These are phyloP conservation scores for Gracilaria domingensis DNA, from an alignment of 23 red algal species.

Conservation along the genomic window DNA sequence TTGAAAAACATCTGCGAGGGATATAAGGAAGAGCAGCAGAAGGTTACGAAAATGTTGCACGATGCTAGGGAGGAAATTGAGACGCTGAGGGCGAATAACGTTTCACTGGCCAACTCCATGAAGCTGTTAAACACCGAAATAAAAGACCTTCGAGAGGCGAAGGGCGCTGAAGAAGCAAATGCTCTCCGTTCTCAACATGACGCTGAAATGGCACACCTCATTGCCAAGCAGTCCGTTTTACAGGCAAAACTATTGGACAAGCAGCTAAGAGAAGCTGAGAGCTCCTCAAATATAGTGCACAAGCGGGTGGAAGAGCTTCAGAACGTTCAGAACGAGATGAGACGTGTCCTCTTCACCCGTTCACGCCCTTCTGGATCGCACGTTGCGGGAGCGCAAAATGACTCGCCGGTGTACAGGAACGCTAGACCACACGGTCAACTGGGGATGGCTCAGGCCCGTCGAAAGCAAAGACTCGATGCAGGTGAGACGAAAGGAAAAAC, in stretches of 20 bases:
- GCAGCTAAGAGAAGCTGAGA: conserved; percentile 2
- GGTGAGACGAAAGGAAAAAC: not conserved
- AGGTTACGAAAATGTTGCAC: not conserved
- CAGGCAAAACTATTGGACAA: not conserved
- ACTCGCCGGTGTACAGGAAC: not conserved
- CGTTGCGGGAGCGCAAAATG: not conserved
- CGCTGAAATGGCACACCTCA: conserved; percentile 17
- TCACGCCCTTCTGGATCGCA: not conserved
- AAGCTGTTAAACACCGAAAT: not conserved
- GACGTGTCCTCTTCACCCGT: not conserved
- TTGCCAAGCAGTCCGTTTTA: not conserved
- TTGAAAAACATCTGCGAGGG: not conserved
- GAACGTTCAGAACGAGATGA: conserved; percentile 4
- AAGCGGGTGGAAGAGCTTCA: not conserved
- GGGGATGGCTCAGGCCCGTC: not conserved
- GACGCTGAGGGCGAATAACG: not conserved
- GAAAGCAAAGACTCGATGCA: not conserved
- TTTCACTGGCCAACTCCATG: not conserved
- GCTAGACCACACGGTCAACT: not conserved
- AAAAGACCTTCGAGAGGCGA: not conserved
- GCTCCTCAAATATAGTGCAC: conserved; percentile 5
- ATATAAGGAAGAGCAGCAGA: not conserved
- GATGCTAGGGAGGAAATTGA: not conserved
- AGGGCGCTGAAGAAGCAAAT: not conserved
- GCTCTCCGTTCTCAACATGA: conserved; percentile 17